Base-by-base conservation (phyloP, 2,329 filamentous ascomycete species). In the Pseudocercospora ulei region DNA sequence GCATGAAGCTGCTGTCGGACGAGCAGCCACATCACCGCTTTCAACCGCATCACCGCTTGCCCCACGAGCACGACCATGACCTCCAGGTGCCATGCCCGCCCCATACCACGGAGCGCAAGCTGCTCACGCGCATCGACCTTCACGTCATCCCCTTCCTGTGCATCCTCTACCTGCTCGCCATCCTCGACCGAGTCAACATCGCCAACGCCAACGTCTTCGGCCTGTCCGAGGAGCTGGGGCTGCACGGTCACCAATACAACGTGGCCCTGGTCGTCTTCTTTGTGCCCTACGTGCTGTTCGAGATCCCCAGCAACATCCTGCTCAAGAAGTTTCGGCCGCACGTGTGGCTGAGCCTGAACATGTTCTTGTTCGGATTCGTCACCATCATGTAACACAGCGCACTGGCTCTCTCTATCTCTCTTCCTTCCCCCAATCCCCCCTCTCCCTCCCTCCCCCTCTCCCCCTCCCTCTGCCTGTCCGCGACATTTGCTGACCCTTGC, bases 291-390 rank as follows among this genome's bases (percentile, higher is more conserved):
- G 60, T 72, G n/a, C 54, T 72, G 2, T 67, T 70, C 43, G 69
- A 73, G 43, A 70, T 73, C 13, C 70, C 70, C 0, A 67, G 63
- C 16, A 73, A 73, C 38, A 56, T 72, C 11, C 46, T 72, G 2
- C 57, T 72, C 31, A 71, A 72, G 55, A 65, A 65, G 38, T 61
- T 72, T 44, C 68, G 65, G 47, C 70, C 70, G 0, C 65, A 69
- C 44, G 51, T 72, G 14, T 72, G 70, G 70, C 60, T 64, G 2
- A 55, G 56, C 7, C 57, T 75, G 36, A 93, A 87, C 65, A 93
- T 93, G 80, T 81, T 88, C 48, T 65, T 75, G 41, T 95, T 93
- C 51, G 82, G 84, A 6, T 65, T 92, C 13, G 73, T 79, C 28
- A 83, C 80, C 12, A 68, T 82, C 23, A 72, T 76, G 51, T 83